These are phyloP conservation scores for Diaporthe caulivora DNA, from an alignment of 2,329 filamentous ascomycete genomes.

Conservation along the genomic window DNA sequence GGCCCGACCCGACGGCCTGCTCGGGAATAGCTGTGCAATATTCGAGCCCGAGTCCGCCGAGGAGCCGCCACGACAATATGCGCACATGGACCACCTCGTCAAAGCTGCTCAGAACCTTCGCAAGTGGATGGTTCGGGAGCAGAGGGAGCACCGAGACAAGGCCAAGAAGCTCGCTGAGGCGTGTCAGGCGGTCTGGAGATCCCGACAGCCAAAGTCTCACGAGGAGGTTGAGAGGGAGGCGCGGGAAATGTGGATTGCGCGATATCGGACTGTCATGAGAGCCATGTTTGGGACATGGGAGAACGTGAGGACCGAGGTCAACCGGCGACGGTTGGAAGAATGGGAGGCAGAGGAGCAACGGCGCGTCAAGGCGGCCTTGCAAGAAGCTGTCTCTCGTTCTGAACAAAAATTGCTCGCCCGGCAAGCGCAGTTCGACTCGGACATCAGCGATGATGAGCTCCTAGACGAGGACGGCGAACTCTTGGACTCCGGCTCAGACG, in stretches of 20 bases:
- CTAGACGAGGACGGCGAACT: conserved; percentile 54
- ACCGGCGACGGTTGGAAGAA: conserved; percentile 68
- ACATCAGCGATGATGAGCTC: conserved; percentile 58
- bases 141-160: conserved; percentile 78
- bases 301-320: conserved; percentile 72
- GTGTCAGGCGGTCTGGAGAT: conserved; percentile 80
- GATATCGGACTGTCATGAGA: conserved; percentile 79
- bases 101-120: conserved; percentile 85
- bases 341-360: conserved; percentile 76
- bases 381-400: conserved; percentile 79
- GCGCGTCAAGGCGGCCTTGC: conserved; percentile 76
- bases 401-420: conserved; percentile 76
- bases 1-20: conserved; percentile 78
- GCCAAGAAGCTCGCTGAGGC: conserved; percentile 86
- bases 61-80: conserved; percentile 83
- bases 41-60: conserved; percentile 80
- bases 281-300: conserved; percentile 71
- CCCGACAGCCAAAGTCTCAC: conserved; percentile 78
- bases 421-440: conserved; percentile 66
- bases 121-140: conserved; percentile 83
- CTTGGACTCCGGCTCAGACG: conserved; percentile 51
- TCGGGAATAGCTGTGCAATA: conserved; percentile 78
- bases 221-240: conserved; percentile 89
- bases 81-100: conserved; percentile 87
- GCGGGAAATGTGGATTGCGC: conserved; percentile 72